A percentile compares a stretch with the other conserved stretches of the same genome.
Evolutionary conservation across 129 eudicot genomes (phyloP).

Genomic region (Oenanthe sinensis): DNA sequence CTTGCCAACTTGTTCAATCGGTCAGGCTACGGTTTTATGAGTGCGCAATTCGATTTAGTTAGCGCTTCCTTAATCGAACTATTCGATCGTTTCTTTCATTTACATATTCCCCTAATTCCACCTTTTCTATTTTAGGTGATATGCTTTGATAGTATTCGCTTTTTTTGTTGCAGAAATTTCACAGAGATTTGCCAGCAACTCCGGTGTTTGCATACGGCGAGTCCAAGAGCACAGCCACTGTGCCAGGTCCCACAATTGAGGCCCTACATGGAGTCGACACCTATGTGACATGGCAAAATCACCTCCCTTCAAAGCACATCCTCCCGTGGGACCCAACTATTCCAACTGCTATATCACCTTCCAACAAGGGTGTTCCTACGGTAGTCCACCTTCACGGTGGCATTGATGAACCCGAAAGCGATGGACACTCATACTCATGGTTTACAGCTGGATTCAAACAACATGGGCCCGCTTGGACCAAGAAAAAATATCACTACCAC

Average conservation of each 20-base stretch:
- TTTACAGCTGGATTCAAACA: conserved; percentile 53
- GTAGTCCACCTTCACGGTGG: conserved; percentile 96
- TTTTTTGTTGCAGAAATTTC: conserved; percentile 59
- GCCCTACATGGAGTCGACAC: conserved; percentile 68
- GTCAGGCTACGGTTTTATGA: too few species aligned
- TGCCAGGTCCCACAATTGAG: conserved; percentile 95
- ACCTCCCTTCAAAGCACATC: conserved; percentile 75
- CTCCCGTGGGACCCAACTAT: conserved; percentile 90
- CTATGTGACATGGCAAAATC: conserved; percentile 55
- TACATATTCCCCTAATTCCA: neutral
- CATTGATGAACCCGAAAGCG: conserved; percentile 73
- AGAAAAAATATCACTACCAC: conserved; percentile 52
- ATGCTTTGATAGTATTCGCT: neutral
- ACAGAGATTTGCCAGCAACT: conserved; percentile 70
- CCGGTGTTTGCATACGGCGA: conserved; percentile 78
- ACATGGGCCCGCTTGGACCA: conserved; percentile 63
- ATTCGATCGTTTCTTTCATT: too few species aligned
- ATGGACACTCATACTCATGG: conserved; percentile 69
- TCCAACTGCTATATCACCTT: conserved; percentile 63
- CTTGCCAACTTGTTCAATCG: too few species aligned
- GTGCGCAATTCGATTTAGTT: too few species aligned
- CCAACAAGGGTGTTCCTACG: conserved; percentile 58
- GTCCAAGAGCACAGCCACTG: conserved; percentile 44
- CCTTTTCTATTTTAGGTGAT: neutral
- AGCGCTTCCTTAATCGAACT: too few species aligned